Conservation (phyloP, 768 basidiomycete genomes). For the Suillus sp. region DNA sequence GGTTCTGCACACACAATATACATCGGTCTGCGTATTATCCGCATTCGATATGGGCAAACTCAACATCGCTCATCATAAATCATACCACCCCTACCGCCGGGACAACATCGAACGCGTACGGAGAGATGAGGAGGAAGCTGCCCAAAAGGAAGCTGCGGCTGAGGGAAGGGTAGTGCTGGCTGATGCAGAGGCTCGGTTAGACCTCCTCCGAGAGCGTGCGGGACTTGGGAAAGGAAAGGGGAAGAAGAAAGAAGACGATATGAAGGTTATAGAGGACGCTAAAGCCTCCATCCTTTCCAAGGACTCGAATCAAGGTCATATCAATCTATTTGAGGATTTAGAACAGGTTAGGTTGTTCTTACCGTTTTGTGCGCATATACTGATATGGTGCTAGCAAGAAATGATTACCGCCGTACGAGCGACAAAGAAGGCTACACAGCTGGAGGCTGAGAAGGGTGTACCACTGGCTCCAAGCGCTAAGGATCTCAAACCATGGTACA, state of each 20-base stretch:
- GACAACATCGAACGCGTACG: constrained; percentile 84
- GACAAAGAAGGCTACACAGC: constrained; percentile 47
- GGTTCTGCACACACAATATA: too few relatives aligned
- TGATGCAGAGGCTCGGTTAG: constrained; percentile 80
- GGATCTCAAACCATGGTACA: constrained; percentile 84
- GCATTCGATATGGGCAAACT: constrained; percentile 67
- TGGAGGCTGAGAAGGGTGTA: constrained; percentile 69
- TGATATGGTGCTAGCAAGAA: constrained; percentile 39
- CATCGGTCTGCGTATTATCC: constrained; percentile 11
- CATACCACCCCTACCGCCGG: constrained; percentile 82
- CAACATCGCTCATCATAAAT: constrained; percentile 90
- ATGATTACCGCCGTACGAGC: constrained; percentile 48
- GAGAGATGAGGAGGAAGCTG: constrained; percentile 81
- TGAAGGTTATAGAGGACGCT: constrained; percentile 18
- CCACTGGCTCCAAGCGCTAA: constrained; percentile 73
- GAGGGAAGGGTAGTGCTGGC: constrained; percentile 75
- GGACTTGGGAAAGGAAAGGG: constrained; percentile 44
- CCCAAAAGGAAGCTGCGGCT: constrained; percentile 62
- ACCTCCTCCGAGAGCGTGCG: constrained; percentile 61
- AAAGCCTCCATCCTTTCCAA: constrained; percentile 40
- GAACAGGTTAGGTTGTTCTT: constrained; percentile 53
- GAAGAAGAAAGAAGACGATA: constrained; percentile 40
- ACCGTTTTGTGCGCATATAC: constrained; percentile 6
- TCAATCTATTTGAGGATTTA: constrained; percentile 84
- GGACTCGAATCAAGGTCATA: constrained; percentile 55